Base-by-base conservation (phyloP, 2,329 filamentous ascomycete species). In the Xylariaceae sp. region DNA sequence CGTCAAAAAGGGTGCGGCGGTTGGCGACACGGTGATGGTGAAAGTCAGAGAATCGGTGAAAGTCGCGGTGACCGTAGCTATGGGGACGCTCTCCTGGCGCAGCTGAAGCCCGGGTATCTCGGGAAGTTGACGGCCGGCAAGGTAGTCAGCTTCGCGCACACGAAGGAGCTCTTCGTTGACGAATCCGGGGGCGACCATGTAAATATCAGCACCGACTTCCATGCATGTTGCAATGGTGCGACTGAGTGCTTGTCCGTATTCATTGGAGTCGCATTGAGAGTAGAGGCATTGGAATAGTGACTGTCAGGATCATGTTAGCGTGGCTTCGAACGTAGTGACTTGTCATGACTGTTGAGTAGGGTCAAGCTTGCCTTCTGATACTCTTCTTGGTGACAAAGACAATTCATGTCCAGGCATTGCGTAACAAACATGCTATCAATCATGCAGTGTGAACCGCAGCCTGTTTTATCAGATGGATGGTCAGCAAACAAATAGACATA, bases 241-340 rank as follows among this genome's bases (percentile, higher is more conserved):
- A 39, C 65, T 64, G 4, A 72, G 66, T 10, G 70, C 68, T 8
- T 64, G 61, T 42, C 70, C 70, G 54, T 72, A 72, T 11, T 69
- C 58, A 18, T 56, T 57, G 8, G 67, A 60, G 56, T 72, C 70
- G 59, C 70, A 72, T 62, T 72, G 70, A 0, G 69, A 69, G 51
- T 71, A 71, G n/a, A 72, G 68, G 23, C 70, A 71, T 47, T 71
- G 69, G 52, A 71, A 72, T 17, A 71, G 66, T 2, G 69, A 68
- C 70, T 72, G 1, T 7, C 30, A 2, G 2, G 50, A 57, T 13
- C 53, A 9, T 23, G 56, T 55, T 51, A 57, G 53, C 13, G 34
- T 45, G 13, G 11, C 8, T 2, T 35, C 44, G 1, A 9, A 13
- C n/a, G 7, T 17, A 18, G 7, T 13, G 42, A n/a, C 5, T 15